Base-by-base conservation (phyloP, 1,284 basidiomycete species). In the Ceratobasidium sp. region DNA sequence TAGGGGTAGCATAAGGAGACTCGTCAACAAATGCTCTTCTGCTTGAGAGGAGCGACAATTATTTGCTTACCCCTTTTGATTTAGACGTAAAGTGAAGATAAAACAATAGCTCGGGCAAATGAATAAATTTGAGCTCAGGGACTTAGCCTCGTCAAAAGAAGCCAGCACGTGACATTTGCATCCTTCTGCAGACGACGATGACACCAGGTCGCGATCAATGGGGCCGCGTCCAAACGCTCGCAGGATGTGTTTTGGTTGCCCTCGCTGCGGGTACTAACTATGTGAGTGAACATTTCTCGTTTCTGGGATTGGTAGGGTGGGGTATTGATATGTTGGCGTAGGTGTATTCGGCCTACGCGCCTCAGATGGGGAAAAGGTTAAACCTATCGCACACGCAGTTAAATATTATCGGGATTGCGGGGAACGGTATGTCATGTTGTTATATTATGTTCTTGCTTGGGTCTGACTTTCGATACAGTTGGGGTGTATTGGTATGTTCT, bases 351-450 rank as follows among this genome's bases (percentile, higher is more conserved):
- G 67, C 67, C 11, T 71, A 71, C 46, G 67, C 67, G 9, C 67
- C 67, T 4, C 67, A 71, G 55, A n/a, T 71, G 28, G 67, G 67
- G 5, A 57, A 71, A 49, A 46, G 26, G 21, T 46, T 71, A 18
- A 71, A 71, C 26, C 38, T 94, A 23, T 86, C 88, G 0, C 91
- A 93, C 63, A 94, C 92, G 0, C 87, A 91, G 74, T 82, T 93
- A 52, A 95, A 94, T 77, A 80, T 93, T 50, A 85, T 94, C 28
- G 92, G 88, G 44, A 75, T 71, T 5, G 67, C 67, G 30, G 67
- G 67, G 9, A 71, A 71, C 32, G 59, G 67, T 71, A 18, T 47
- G 67, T 52, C 21, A 14, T 41, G 2, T 46, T n/a, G 18, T 47
- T 6, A 32, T 2, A 50, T 18, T 41, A 38, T 8, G 18, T 21